These are phyloP conservation scores for Pleomassaria siparia DNA, from an alignment of 2,329 filamentous ascomycete species.

Conservation along the genomic window DNA sequence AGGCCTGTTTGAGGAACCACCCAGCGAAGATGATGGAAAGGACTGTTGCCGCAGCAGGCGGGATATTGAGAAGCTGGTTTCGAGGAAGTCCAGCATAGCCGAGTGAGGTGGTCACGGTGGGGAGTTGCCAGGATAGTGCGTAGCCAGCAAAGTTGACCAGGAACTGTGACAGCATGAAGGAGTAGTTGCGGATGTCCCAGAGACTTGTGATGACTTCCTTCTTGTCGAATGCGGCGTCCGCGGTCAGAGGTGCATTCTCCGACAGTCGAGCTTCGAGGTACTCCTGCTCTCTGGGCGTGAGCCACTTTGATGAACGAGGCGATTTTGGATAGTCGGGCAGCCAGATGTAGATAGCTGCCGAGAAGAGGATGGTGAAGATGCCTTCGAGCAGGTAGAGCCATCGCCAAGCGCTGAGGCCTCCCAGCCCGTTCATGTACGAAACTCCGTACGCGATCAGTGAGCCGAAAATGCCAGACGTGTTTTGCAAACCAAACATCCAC, in stretches of 20 bases:
- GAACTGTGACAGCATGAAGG: conserved; percentile 38
- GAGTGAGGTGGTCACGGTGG: conserved; percentile 44
- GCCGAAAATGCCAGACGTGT: conserved; percentile 34
- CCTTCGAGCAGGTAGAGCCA: conserved; percentile 48
- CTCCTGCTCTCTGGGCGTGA: conserved; percentile 42
- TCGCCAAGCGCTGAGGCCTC: conserved; percentile 10
- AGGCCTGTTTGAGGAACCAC: conserved; percentile 43
- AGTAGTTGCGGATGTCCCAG: conserved; percentile 32
- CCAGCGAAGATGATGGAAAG: conserved; percentile 42
- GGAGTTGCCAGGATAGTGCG: conserved; percentile 45
- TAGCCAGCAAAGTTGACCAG: conserved; percentile 46
- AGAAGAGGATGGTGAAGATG: conserved; percentile 43
- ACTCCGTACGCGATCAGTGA: conserved; percentile 18
- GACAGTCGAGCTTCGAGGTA: conserved; percentile 42
- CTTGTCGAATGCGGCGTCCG: conserved; percentile 36
- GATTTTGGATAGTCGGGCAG: conserved; percentile 50
- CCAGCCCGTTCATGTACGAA: conserved; percentile 10
- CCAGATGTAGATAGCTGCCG: conserved; percentile 37
- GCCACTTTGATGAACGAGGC: conserved; percentile 34
- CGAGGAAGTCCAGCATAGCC: conserved; percentile 44
- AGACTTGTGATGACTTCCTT: conserved; percentile 38
- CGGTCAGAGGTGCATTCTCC: conserved; percentile 40
- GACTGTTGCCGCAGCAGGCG: conserved; percentile 43
- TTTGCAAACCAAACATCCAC: conserved; percentile 35
- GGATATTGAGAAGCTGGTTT: conserved; percentile 37